Evolutionary conservation across 2,329 filamentous ascomycete species (phyloP), one percentile per base, ranked within the genome.

Genomic region (Reticulascus tulasneorum): DNA sequence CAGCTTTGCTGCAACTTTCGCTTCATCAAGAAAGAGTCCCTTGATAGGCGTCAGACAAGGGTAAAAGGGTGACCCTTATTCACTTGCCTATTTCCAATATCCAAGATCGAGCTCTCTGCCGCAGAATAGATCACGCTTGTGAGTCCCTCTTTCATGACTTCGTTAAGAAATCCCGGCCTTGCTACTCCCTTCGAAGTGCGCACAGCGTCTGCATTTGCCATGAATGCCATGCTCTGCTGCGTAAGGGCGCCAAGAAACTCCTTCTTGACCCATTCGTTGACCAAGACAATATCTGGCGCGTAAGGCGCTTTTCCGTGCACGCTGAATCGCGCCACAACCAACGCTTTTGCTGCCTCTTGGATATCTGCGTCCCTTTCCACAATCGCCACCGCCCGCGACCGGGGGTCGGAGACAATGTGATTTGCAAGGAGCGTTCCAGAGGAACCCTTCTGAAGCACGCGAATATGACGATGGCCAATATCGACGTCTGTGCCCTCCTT

Each of bases 231-330:
- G 11, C 32, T 40, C 25, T 51, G 42, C 17, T 52, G 52, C 7
- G 55, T 52, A 17, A 69, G 63, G 1, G 70, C 68, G 29, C 71
- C 63, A 1, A 77, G 52, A 44, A 82, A 80, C 0, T 66, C 62
- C 36, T 71, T 64, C 56, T 74, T 73, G 4, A 67, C 62, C 40
- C 71, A 83, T 44, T 83, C 79, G 41, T 83, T 80, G n/a, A 84
- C 77, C 0, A 82, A 55, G 0, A 83, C 71, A 1, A 81, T 20
- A 47, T 83, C 78, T 0, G 79, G 79, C 0, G 76, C 72, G 48
- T 82, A 82, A 0, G 76, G 67, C 1, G 77, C 81, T 3, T 55
- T 62, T 3, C 77, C 77, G 2, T 70, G 62, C 20, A 79, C 75
- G 11, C 59, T 57, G 46, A 81, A 75, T 3, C 76, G 63, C 2